Evolutionary conservation across 2,329 filamentous ascomycete species (phyloP), one percentile per base, ranked within the genome.

Genomic region (Diaporthe sp.): DNA sequence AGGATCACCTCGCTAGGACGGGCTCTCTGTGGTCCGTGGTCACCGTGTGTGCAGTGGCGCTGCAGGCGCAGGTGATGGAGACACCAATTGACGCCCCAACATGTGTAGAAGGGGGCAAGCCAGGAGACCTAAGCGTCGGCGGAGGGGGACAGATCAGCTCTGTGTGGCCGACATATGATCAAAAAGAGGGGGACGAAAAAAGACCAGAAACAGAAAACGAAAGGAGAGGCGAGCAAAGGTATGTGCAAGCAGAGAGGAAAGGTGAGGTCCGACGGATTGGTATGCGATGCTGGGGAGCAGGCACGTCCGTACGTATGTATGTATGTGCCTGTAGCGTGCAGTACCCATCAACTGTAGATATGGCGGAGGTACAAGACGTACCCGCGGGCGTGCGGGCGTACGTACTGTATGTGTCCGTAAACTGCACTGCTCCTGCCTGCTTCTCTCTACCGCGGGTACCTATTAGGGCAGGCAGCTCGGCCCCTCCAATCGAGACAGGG

Each of bases 11-110:
- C 62, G 65, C 53, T 42, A 22, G 61, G 61, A 65, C 65, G 49
- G 65, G 34, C 49, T 28, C 49, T 28, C 31, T 55, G 65, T 55
- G 65, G 65, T 70, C 65, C 49, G 65, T 55, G 65, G 65, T 70
- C 49, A 55, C 31, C 65, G 65, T 70, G 65, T 68, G 61, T 42
- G 65, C 49, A 70, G 46, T 70, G 65, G 65, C 65, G 60, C 42
- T 65, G 42, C 25, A 46, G 60, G 60, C 49, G 62, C 62, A 68
- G 46, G 31, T 39, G 65, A 51, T 25, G 28, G 49, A 37, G 65
- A 55, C 65, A 55, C 65, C 31, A 31, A 70, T 55, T 55, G 49
- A 55, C 49, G 49, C 46, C 46, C 34, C 46, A 42, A 70, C 49
- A 53, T 37, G 31, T 51, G 34, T 39, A 28, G 65, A 70, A 70